phyloP scores from a whole-genome alignment of 495 filamentous ascomycete species.

The Penicillium turbatum region DNA sequence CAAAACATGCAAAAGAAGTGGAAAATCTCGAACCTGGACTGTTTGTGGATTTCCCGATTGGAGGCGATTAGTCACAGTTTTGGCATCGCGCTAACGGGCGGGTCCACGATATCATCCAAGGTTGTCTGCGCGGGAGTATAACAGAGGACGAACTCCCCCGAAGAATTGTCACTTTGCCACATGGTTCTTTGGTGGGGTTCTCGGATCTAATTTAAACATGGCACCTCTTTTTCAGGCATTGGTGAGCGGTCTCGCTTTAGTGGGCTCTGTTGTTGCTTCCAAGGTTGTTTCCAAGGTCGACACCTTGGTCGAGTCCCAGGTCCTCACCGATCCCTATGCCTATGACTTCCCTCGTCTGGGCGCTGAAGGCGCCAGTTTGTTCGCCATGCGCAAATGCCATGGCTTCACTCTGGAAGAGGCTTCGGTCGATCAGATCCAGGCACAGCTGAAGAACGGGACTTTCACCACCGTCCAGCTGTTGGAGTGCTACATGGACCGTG shows the following conservation, averaged over 20 bases:
- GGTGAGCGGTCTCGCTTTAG: conserved; percentile 22
- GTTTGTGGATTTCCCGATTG: background rate
- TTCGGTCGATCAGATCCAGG: conserved; percentile 53
- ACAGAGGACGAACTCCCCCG: background rate
- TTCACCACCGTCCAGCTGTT: conserved; percentile 49
- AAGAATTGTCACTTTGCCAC: conserved; percentile 12
- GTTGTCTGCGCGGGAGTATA: background rate
- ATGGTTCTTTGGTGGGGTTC: conserved; percentile 20
- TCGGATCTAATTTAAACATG: conserved; percentile 14
- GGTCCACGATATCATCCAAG: background rate
- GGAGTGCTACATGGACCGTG: conserved; percentile 50
- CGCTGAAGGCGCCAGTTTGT: conserved; percentile 31
- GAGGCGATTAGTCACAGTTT: background rate
- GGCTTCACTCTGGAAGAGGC: conserved; percentile 62
- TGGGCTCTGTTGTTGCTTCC: conserved; percentile 17
- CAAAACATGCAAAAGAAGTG: background rate
- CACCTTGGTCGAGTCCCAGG: conserved; percentile 29
- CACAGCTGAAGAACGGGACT: conserved; percentile 32
- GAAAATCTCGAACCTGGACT: background rate
- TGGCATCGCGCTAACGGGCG: too few relatives aligned
- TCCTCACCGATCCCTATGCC: conserved; percentile 31
- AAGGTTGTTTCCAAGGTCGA: conserved; percentile 7
- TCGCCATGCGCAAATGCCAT: conserved; percentile 59
- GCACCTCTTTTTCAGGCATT: conserved; percentile 17
- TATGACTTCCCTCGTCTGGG: conserved; percentile 42